These are phyloP conservation scores for Auriscalpium orientale DNA, from an alignment of 768 basidiomycete genomes.

Conservation along the genomic window DNA sequence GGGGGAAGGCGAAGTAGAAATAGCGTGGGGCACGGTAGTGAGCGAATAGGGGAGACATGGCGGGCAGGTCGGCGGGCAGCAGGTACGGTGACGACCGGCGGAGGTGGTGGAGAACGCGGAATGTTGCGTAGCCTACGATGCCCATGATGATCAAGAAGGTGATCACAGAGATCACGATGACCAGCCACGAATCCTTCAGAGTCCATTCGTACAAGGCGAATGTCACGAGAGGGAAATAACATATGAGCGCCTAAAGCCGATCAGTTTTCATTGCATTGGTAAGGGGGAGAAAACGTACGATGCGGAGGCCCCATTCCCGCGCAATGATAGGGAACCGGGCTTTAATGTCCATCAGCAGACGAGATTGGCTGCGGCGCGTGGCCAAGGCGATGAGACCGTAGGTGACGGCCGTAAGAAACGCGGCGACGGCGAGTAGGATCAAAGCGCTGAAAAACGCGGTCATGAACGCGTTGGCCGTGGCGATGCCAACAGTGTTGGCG, in stretches of 20 bases:
- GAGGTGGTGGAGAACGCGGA: constrained; percentile 42
- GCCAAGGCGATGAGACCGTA: constrained; percentile 32
- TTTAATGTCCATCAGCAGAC: constrained; percentile 16
- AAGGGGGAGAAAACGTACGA: constrained; percentile 39
- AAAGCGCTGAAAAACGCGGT: constrained; percentile 75
- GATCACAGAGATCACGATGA: constrained; percentile 72
- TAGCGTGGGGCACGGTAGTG: constrained; percentile 61
- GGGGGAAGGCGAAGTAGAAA: constrained; percentile 54
- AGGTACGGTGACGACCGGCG: constrained; percentile 31
- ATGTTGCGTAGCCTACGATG: constrained; percentile 40
- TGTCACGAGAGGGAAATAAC: constrained; percentile 60
- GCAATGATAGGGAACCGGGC: constrained; percentile 39
- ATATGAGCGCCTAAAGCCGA: constrained; percentile 45
- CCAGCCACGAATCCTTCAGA: constrained; percentile 80
- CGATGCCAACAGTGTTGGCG: constrained; percentile 68
- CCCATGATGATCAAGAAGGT: constrained; percentile 45
- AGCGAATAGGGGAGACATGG: constrained; percentile 54
- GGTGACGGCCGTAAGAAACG: constrained; percentile 43
- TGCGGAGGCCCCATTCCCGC: constrained; percentile 54
- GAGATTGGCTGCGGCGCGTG: constrained; percentile 13
- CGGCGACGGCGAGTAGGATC: constrained; percentile 54
- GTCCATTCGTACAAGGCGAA: constrained; percentile 92
- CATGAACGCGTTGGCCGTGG: constrained; percentile 85
- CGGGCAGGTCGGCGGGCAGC: constrained; percentile 32
- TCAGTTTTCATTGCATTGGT: neutral